Evolutionary conservation across 768 basidiomycete genomes (phyloP), one percentile per base, ranked within the genome.

Genomic region (Podaxis rugospora): DNA sequence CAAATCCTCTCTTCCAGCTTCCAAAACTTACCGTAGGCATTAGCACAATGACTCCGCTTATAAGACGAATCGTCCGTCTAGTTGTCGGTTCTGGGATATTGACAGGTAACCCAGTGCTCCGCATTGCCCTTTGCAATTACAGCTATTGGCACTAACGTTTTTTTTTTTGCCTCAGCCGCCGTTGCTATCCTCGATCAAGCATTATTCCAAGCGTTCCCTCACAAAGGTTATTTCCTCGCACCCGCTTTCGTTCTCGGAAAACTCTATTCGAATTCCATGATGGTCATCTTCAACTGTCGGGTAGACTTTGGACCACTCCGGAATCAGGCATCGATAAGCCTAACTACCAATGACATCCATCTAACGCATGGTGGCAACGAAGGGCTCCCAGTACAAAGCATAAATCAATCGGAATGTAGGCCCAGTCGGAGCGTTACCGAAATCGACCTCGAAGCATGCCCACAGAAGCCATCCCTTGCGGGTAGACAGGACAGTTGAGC

Each of bases 211-310:
- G 58, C 21, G 10, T 65, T 46, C 53, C 40, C 63, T 11, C 62
- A 62, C 3, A 65, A 66, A 46, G 67, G 64, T 25, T 66, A 60
- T 36, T 67, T 66, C 21, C 55, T 71, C 46, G 53, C 64, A 13
- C 65, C 65, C 5, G 55, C 63, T 10, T 59, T 64, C 40, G 63
- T 66, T 44, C 53, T 68, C 2, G 65, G 67, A 13, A 71, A 71
- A 21, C 57, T 69, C 3, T 71, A 71, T 40, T 67, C 66, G 4
- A 70, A 69, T 21, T 54, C 52, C 35, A 54, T 54, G 52, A 54
- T 54, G 52, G 52, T 54, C 21, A 54, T 54, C 7, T 54, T 54
- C 13, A 54, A 54, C 18, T 54, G 35, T 21, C 37, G 52, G 6
- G 18, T 37, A 3, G 52, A 54, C 21, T 39, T 54, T 7, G 18